A percentile compares a stretch with the other conserved stretches of the same genome.
Conservation (phyloP, 2,329 filamentous ascomycete genomes). For the Xylariaceae sp. region DNA sequence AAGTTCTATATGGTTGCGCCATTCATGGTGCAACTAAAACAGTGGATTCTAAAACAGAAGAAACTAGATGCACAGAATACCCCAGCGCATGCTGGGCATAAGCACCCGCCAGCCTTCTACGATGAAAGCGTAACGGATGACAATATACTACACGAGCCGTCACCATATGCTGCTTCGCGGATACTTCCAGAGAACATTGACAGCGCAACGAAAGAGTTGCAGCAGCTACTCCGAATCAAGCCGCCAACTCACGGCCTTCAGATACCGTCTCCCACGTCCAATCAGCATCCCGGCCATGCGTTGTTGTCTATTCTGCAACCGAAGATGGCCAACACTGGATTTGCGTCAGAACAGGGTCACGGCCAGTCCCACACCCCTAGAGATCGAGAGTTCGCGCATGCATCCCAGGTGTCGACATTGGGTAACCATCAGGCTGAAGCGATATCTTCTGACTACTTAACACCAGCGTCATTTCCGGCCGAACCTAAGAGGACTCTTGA, state of each 20-base stretch:
- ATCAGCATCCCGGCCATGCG: slow-evolving; percentile 46
- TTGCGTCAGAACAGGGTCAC: slow-evolving; percentile 20
- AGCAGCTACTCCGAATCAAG: slow-evolving; percentile 53
- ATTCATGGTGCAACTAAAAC: slow-evolving; percentile 78
- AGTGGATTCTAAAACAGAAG: slow-evolving; percentile 84
- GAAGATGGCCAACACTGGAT: slow-evolving; percentile 29
- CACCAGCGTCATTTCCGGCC: slow-evolving; percentile 48
- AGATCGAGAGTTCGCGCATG: slow-evolving; percentile 49
- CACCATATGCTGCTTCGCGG: slow-evolving; percentile 27
- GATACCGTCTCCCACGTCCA: slow-evolving; percentile 20
- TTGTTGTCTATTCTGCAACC: slow-evolving; percentile 52
- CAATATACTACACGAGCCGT: slow-evolving; percentile 44
- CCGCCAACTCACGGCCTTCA: slow-evolving; percentile 49
- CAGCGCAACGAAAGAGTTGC: slow-evolving; percentile 41
- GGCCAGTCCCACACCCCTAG: slow-evolving; percentile 41
- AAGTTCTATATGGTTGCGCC: slow-evolving; percentile 99
- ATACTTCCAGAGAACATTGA: slow-evolving; percentile 28
- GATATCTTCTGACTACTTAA: slow-evolving; percentile 43
- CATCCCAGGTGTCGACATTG: slow-evolving; percentile 53
- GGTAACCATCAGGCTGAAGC: slow-evolving; percentile 51
- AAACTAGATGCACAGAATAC: slow-evolving; percentile 59
- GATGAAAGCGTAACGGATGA: slow-evolving; percentile 62
- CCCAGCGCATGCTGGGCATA: slow-evolving; percentile 36
- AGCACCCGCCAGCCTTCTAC: slow-evolving; percentile 42
- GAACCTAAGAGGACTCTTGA: slow-evolving; percentile 27